Evolutionary conservation across 441 rosid species (phyloP).

Genomic region (Adansonia gregorii): DNA sequence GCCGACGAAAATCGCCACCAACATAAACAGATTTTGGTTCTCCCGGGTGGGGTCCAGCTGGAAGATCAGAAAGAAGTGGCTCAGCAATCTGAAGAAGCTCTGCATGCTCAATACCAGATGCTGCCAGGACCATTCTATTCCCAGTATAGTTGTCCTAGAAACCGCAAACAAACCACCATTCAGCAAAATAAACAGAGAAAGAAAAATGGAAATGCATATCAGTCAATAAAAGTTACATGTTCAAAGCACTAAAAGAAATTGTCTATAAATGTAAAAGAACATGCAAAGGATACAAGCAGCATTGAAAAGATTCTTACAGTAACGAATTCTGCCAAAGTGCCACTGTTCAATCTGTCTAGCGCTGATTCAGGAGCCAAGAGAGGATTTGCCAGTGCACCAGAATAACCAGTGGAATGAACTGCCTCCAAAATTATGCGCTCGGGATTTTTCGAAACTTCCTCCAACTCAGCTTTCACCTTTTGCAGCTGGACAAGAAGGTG

Average conservation of each 20-base stretch:
- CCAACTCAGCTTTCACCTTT: slow-evolving; percentile 69
- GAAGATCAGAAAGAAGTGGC: slow-evolving; percentile 80
- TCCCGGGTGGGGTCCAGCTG: slow-evolving; percentile 42
- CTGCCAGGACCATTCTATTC: slow-evolving; percentile 84
- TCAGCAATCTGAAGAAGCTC: slow-evolving; percentile 75
- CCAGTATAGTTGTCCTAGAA: slow-evolving; percentile 80
- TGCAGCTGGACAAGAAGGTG: slow-evolving; percentile 46
- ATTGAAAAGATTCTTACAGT: slow-evolving; percentile 48
- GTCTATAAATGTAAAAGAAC: not conserved
- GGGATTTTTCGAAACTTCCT: slow-evolving; percentile 69
- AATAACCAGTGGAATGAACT: slow-evolving; percentile 79
- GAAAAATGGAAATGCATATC: slow-evolving; percentile 11
- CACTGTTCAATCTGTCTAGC: slow-evolving; percentile 53
- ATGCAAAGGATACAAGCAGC: not conserved
- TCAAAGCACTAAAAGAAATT: slow-evolving; percentile 12
- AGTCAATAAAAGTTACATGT: not conserved
- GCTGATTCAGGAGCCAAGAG: slow-evolving; percentile 75
- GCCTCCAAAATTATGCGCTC: slow-evolving; percentile 84
- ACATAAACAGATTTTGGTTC: slow-evolving; percentile 76
- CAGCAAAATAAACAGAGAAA: slow-evolving; percentile 14
- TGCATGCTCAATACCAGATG: slow-evolving; percentile 78
- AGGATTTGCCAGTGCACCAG: slow-evolving; percentile 84
- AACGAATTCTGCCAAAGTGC: slow-evolving; percentile 72
- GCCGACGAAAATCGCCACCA: slow-evolving; percentile 91
- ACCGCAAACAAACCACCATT: slow-evolving; percentile 32